Evolutionary conservation across 106 monocot species (phyloP).

Genomic region (Triglochin maritima): DNA sequence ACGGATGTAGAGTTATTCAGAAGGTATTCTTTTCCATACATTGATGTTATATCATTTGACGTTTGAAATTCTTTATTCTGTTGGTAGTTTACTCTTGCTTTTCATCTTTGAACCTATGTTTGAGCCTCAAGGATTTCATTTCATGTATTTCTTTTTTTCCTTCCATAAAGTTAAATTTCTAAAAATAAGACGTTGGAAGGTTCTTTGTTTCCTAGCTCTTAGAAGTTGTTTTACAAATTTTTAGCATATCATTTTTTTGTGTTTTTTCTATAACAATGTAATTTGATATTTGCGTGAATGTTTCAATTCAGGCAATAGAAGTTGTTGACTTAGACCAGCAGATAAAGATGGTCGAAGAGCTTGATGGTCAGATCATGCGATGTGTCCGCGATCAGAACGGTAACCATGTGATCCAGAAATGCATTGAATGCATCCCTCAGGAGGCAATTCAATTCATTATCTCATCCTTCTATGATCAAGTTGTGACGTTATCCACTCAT

Average conservation of each 20-base stretch:
- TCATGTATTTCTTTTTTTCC: too few relatives aligned
- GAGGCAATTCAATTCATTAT: slow-evolving; percentile 79
- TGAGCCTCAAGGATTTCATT: not conserved
- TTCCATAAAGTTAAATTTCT: too few relatives aligned
- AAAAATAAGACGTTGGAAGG: too few relatives aligned
- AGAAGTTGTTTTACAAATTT: too few relatives aligned
- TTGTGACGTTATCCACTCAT: slow-evolving; percentile 73
- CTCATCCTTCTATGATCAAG: slow-evolving; percentile 71
- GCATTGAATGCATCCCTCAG: slow-evolving; percentile 78
- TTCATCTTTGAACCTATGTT: not conserved
- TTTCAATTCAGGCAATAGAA: slow-evolving; percentile 58
- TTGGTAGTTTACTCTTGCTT: not conserved
- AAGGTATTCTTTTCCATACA: slow-evolving; percentile 30
- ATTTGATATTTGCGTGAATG: not conserved
- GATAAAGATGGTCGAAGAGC: slow-evolving; percentile 69
- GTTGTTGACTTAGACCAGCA: slow-evolving; percentile 70
- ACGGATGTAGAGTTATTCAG: slow-evolving; percentile 76
- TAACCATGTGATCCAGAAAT: slow-evolving; percentile 93
- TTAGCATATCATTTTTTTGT: not conserved
- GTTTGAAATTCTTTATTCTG: not conserved
- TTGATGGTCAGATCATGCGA: slow-evolving; percentile 76
- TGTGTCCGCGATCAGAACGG: slow-evolving; percentile 93
- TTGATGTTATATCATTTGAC: not conserved
- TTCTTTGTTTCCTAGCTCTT: too few relatives aligned
- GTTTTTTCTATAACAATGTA: too few relatives aligned